phyloP scores from a whole-genome alignment of 2,329 filamentous ascomycete genomes.

The Myriosclerotinia scirpicola region DNA sequence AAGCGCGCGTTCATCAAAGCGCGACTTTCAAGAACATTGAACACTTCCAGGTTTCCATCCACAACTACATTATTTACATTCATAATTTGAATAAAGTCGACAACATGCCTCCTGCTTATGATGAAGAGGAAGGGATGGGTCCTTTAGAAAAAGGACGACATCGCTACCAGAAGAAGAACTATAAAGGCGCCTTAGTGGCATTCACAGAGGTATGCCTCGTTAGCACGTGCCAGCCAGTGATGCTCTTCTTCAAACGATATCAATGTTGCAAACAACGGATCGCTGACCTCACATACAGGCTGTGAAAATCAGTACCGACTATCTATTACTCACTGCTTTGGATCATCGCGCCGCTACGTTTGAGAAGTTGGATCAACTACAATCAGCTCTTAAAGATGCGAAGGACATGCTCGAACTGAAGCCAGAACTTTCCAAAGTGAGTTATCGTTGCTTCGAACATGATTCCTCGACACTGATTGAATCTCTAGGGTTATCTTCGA shows the following conservation, averaged over 20 bases:
- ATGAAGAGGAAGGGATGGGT: constrained; percentile 34
- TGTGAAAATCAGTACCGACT: constrained; percentile 31
- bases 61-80: not conserved
- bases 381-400: constrained; percentile 38
- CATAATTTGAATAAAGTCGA: not conserved
- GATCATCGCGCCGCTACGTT: constrained; percentile 41
- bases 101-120: constrained; percentile 16
- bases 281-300: constrained; percentile 31
- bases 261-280: not conserved
- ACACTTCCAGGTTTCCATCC: constrained; percentile 2
- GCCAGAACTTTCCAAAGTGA: constrained; percentile 38
- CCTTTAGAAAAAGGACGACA: constrained; percentile 36
- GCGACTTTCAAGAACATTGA: not conserved
- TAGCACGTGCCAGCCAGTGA: not conserved
- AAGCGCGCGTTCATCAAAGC: not conserved
- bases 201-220: constrained; percentile 34
- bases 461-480: not conserved
- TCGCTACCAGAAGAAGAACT: constrained; percentile 38
- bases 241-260: not conserved
- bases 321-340: constrained; percentile 38
- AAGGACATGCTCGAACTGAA: constrained; percentile 40
- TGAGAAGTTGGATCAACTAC: constrained; percentile 38
- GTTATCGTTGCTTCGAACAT: not conserved
- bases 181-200: constrained; percentile 33
- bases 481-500: constrained; percentile 40